phyloP scores from a whole-genome alignment of 139 green algal species.

The Tetraselmis striata region DNA sequence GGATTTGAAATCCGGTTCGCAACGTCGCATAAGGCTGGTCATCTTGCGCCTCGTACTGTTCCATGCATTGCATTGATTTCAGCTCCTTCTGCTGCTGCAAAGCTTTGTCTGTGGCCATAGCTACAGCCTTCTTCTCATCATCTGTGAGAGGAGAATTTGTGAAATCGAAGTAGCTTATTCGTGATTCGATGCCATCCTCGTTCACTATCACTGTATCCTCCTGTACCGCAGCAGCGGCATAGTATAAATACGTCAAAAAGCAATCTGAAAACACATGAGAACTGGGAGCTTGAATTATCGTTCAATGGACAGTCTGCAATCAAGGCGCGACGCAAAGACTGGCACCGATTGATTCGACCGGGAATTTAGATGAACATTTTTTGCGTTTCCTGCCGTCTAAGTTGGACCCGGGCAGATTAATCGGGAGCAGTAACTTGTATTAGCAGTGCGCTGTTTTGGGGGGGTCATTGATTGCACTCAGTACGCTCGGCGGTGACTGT shows the following conservation, averaged over 20 bases:
- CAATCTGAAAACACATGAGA: not conserved
- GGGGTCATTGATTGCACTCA: too few relatives aligned
- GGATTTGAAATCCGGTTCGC: not conserved
- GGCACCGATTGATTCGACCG: too few relatives aligned
- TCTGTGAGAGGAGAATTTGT: not conserved
- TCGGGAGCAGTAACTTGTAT: too few relatives aligned
- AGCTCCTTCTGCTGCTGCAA: not conserved
- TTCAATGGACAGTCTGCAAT: not conserved
- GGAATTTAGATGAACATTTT: too few relatives aligned
- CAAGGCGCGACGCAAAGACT: too few relatives aligned
- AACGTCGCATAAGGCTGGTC: not conserved
- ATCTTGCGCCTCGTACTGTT: not conserved
- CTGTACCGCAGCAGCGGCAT: not conserved
- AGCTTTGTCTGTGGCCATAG: not conserved
- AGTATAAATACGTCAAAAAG: not conserved
- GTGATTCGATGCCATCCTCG: not conserved
- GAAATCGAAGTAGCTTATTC: not conserved
- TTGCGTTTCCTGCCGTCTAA: too few relatives aligned
- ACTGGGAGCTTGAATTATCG: not conserved
- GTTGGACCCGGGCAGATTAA: too few relatives aligned
- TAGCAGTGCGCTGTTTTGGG: too few relatives aligned
- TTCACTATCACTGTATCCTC: not conserved
- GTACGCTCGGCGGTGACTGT: too few relatives aligned
- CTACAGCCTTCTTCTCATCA: not conserved
- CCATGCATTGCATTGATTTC: not conserved